Evolutionary conservation across 768 basidiomycete genomes (phyloP), one percentile per base, ranked within the genome.

Genomic region (Stropharia rugosoannulata): DNA sequence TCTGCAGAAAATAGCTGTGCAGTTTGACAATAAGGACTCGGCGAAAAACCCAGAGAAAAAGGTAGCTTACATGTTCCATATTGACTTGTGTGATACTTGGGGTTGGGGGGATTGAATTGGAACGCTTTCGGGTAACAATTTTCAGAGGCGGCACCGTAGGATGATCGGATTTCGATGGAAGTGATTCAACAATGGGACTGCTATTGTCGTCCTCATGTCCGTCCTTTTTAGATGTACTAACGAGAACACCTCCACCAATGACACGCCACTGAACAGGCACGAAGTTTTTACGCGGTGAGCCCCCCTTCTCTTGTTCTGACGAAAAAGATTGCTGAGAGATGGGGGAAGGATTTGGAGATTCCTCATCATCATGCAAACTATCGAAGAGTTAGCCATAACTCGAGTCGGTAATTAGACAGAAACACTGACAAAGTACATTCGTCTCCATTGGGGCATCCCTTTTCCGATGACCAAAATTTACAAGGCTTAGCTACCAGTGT

Each of bases 261-360:
- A 90, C 87, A 41, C 89, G 78, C 89, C 89, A 90, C 4, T 80
- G 77, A 44, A 90, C 76, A 25, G 87, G 87, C 60, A 82, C 85
- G 66, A 74, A 86, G 55, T 78, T 78, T 58, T 71, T 83, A 29
- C 58, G 62, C 47, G 35, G 46, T 15, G 35, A 44, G 22, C 64
- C 68, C 37, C 60, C 60, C 62, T 74, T 68, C 40, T 67, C 49
- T 40, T 45, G 44, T 13, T 56, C 43, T 12, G 43, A 13, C n/a
- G 43, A 27, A 45, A 39, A 41, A 13, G 66, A 45, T 16, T 60
- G 32, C 13, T 59, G 29, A 38, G 56, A 44, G 39, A 32, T 36
- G 8, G 46, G 56, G 10, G 55, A 58, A 40, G 54, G 47, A 60
- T 40, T 59, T 29, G 63, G 64, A 44, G 15, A 60, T 32, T 44